These are phyloP conservation scores for Fraxinus sp. DNA, from an alignment of 305 asterid genomes.

Conservation along the genomic window DNA sequence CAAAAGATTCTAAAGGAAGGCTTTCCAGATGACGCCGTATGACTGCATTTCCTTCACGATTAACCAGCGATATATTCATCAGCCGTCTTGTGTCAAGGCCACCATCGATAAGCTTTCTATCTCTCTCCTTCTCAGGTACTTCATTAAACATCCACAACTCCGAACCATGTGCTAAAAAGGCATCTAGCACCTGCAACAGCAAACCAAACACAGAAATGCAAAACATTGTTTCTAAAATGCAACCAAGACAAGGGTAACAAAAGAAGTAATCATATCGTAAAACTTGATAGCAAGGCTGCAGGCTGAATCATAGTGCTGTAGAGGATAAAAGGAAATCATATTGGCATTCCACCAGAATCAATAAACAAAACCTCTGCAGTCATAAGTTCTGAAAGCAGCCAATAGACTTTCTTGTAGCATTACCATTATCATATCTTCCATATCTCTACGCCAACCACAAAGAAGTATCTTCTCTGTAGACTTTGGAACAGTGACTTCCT, in stretches of 20 bases:
- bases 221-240: constrained; percentile 19
- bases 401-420: constrained; percentile 39
- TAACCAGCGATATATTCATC: constrained; percentile 64
- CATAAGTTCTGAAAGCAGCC: constrained; percentile 38
- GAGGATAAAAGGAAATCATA: constrained; percentile 32
- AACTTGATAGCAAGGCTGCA: constrained; percentile 23
- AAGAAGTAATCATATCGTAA: constrained; percentile 25
- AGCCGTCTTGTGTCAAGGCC: constrained; percentile 72
- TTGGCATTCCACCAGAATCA: constrained; percentile 30
- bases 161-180: constrained; percentile 76
- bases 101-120: constrained; percentile 72
- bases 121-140: constrained; percentile 73
- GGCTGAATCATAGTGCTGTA: constrained; percentile 18
- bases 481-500: constrained; percentile 57
- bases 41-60: constrained; percentile 95
- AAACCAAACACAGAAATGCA: constrained; percentile 1
- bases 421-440: constrained; percentile 96
- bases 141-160: constrained; percentile 97
- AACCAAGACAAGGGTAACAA: constrained; percentile 7
- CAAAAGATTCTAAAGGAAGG: constrained; percentile 85
- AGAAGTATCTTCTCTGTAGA: constrained; percentile 82
- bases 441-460: constrained; percentile 96
- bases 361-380: constrained; percentile 29
- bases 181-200: constrained; percentile 74
- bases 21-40: constrained; percentile 87